Evolutionary conservation across 768 basidiomycete genomes (phyloP), one percentile per base, ranked within the genome.

Genomic region (Termitomyces sp.): DNA sequence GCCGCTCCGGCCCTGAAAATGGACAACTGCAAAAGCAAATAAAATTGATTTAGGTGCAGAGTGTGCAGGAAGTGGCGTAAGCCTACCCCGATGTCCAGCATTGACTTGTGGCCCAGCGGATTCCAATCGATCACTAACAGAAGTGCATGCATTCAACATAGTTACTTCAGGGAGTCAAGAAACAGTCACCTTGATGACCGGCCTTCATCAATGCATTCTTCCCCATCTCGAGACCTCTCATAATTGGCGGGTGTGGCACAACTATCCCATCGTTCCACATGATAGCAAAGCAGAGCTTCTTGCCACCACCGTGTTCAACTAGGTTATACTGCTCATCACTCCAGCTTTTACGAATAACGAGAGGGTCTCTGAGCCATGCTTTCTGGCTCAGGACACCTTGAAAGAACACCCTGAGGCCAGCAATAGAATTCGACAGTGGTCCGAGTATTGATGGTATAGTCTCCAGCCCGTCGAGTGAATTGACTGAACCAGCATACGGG

Each of bases 371-470:
- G 3, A 76, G 62, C 90, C 90, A 91, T 3, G 89, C 85, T 58
- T 79, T 73, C 25, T 72, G 64, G 59, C 75, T 79, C 16, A 86
- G 63, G 23, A 94, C 79, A 1, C 81, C 78, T 66, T 86, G 77
- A 68, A 81, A 80, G 69, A 94, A 92, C 0, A 69, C 60, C 64
- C 82, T 85, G 54, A 94, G 68, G n/a, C 80, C 88, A 10, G 67
- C 71, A 46, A 91, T 59, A 34, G 81, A 81, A 42, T 70, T 74
- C 2, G 82, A 72, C 50, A 92, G 72, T 5, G 92, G 92, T 0
- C 92, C 92, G 11, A 92, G 74, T 28, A 91, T 87, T 3, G 89
- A 89, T 4, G 73, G 73, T 27, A 89, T 63, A 16, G 85, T 82
- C 58, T 91, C 89, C 65, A 87, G 83, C 21, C 91, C 91, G 66